Evolutionary conservation across 352 stramenopile species (phyloP), one percentile per base, ranked within the genome.

Genomic region (Pythium oligandrum): DNA sequence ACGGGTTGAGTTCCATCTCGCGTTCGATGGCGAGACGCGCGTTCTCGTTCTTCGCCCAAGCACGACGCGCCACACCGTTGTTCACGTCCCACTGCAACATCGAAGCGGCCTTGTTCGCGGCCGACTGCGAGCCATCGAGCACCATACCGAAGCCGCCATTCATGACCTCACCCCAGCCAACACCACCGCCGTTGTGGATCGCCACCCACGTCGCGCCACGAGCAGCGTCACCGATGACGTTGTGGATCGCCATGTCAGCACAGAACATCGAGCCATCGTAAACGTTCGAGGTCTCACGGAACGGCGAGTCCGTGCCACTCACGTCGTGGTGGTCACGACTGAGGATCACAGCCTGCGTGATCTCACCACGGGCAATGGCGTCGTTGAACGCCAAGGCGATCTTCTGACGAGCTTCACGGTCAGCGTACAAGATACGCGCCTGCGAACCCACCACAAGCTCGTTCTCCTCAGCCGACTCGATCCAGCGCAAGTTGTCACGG

Each of bases 81-180:
- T 94, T 93, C 39, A 96, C 86, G 61, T 96, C 86, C 85, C 86
- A 96, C 45, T 79, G 74, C 40, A 96, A 68, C 81, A 96, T 94
- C 46, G 66, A 68, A 34, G 60, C 64, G 40, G 82, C 81, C 60
- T 88, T 88, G 44, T 73, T 40, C 3, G 66, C 75, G 3, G 86
- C 83, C 17, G 78, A 73, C 36, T 79, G 59, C 11, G 79, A 88
- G 33, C 86, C 86, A 49, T 96, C 86, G 44, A 96, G 68, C 51
- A 96, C 84, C 69, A 90, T 84, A 39, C 86, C 86, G 53, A 96
- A 96, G 52, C 84, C 86, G 10, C 86, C 86, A 66, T 96, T 96
- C 61, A 84, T 92, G 51, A 94, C 85, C 58, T 96, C 79, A 34
- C 86, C 86, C 85, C 86, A 95, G 60, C 86, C 86, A 37, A 90